Evolutionary conservation across 257 asterid genomes (phyloP).

Genomic region (Plantago elongata): DNA sequence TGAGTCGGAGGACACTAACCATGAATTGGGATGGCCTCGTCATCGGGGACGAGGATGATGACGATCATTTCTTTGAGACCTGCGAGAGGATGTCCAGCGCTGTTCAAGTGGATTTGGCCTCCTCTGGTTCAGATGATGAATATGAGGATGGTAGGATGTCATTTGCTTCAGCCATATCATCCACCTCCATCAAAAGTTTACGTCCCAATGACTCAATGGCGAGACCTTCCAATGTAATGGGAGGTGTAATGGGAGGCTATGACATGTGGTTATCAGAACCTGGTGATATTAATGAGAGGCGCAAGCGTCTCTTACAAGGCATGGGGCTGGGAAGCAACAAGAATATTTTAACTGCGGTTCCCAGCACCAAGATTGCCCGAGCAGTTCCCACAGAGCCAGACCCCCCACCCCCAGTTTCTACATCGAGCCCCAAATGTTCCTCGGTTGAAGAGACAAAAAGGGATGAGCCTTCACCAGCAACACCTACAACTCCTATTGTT

Average conservation of each 20-base stretch:
- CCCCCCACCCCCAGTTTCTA: slow-evolving; percentile 6
- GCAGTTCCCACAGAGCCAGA: slow-evolving; percentile 32
- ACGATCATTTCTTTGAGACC: slow-evolving; percentile 75
- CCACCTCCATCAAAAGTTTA: slow-evolving; percentile 32
- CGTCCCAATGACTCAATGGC: slow-evolving; percentile 17
- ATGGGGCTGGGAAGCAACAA: slow-evolving; percentile 86
- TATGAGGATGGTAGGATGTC: slow-evolving; percentile 81
- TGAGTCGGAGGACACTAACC: slow-evolving; percentile 73
- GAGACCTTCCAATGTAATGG: slow-evolving; percentile 18
- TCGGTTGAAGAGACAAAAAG: slow-evolving; percentile 26
- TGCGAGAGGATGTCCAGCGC: slow-evolving; percentile 51
- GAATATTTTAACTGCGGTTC: slow-evolving; percentile 41
- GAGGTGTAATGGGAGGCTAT: slow-evolving; percentile 34
- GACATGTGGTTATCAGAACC: slow-evolving; percentile 94
- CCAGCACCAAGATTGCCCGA: slow-evolving; percentile 41
- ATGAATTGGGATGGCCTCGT: slow-evolving; percentile 78
- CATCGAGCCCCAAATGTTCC: slow-evolving; percentile 19
- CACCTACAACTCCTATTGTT: slow-evolving; percentile 27
- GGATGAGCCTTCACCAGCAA: slow-evolving; percentile 12
- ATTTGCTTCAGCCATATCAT: slow-evolving; percentile 51
- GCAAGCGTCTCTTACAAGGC: slow-evolving; percentile 74
- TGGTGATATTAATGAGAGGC: slow-evolving; percentile 75
- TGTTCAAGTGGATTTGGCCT: slow-evolving; percentile 40
- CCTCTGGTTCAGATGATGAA: slow-evolving; percentile 54
- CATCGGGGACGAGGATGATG: slow-evolving; percentile 56